A percentile compares a stretch with the other conserved stretches of the same genome.
These are phyloP conservation scores for Fusarium sp. DNA, from an alignment of 2,329 filamentous ascomycete species.

Conservation along the genomic window DNA sequence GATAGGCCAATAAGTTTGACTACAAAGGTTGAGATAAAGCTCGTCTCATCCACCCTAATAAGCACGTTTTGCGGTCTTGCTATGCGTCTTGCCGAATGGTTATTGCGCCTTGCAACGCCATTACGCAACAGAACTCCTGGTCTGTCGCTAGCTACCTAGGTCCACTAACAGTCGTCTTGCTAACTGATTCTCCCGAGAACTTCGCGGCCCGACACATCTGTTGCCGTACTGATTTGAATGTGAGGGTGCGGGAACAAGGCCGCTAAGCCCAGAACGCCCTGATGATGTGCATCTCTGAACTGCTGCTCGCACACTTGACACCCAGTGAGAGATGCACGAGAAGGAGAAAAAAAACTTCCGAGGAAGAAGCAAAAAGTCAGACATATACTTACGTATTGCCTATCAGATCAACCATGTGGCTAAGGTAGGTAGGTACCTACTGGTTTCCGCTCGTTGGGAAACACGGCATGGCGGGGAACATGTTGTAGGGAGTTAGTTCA, in stretches of 20 bases:
- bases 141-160: neutral
- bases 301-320: slow-evolving; percentile 4
- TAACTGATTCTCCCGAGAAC: slow-evolving; percentile 34
- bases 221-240: neutral
- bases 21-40: slow-evolving; percentile 8
- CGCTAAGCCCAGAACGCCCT: slow-evolving; percentile 24
- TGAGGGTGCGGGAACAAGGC: slow-evolving; percentile 37
- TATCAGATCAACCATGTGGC: slow-evolving; percentile 31
- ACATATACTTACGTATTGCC: neutral
- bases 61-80: slow-evolving; percentile 42
- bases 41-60: slow-evolving; percentile 42
- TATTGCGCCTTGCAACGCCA: slow-evolving; percentile 34
- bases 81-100: slow-evolving; percentile 33
- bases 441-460: slow-evolving; percentile 1
- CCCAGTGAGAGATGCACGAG: slow-evolving; percentile 29
- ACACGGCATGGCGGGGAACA: slow-evolving; percentile 10
- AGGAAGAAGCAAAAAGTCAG: slow-evolving; percentile 26
- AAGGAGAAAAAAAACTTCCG: slow-evolving; percentile 22
- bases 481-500: too few species aligned
- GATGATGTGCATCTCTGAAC: slow-evolving; percentile 35
- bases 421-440: too few species aligned
- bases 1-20: slow-evolving; percentile 14
- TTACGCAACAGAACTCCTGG: slow-evolving; percentile 38
- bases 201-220: slow-evolving; percentile 34
- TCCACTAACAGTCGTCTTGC: neutral